These are phyloP conservation scores for Neurospora discreta DNA, from an alignment of 495 filamentous ascomycete genomes.

Conservation along the genomic window DNA sequence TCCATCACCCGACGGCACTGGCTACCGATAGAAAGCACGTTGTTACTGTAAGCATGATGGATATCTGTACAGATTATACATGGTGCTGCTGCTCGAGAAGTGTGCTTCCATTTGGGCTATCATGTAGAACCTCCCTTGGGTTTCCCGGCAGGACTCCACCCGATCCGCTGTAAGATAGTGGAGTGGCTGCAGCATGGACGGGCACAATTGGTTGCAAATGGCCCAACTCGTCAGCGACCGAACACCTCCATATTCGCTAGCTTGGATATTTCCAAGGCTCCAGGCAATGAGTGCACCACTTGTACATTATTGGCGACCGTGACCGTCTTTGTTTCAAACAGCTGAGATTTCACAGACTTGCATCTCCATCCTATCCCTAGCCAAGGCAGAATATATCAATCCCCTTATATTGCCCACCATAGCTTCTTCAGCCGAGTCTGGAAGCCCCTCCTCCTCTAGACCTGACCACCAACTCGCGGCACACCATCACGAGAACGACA, in stretches of 20 bases:
- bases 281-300: not conserved
- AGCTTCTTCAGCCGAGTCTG: slow-evolving; percentile 14
- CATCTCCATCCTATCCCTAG: not conserved
- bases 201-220: not conserved
- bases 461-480: slow-evolving; percentile 11
- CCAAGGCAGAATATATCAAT: slow-evolving; percentile 7
- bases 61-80: not conserved
- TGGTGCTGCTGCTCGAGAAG: not conserved
- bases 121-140: not conserved
- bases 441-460: slow-evolving; percentile 31
- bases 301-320: not conserved
- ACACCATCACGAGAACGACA: slow-evolving; percentile 13
- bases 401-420: slow-evolving; percentile 28
- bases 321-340: not conserved
- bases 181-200: not conserved
- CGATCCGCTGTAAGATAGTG: not conserved
- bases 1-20: not conserved
- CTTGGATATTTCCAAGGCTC: not conserved
- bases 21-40: not conserved
- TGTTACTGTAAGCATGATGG: too few relatives aligned
- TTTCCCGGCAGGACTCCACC: not conserved
- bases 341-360: not conserved
- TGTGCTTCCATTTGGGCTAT: not conserved
- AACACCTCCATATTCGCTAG: not conserved
- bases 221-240: not conserved